A percentile compares a stretch with the other conserved stretches of the same genome.
Conservation (phyloP, 345 rosid genomes). For the Cardiospermum halicacabum region DNA sequence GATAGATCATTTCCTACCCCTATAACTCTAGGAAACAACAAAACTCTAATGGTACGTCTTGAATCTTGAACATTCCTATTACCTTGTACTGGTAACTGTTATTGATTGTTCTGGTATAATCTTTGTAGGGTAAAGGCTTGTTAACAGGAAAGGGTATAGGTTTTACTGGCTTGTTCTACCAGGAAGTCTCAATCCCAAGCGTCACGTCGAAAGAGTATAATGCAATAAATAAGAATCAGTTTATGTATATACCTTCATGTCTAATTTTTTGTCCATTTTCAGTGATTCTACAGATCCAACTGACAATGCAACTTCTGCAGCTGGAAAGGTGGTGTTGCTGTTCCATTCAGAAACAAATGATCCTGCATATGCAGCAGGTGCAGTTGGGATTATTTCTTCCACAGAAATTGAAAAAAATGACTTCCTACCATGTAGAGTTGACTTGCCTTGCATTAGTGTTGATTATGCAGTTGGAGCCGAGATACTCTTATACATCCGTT, state of each 20-base stretch:
- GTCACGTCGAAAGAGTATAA: slow-evolving; percentile 28
- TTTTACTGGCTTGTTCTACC: slow-evolving; percentile 39
- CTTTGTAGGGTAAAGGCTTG: slow-evolving; percentile 48
- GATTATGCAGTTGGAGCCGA: slow-evolving; percentile 29
- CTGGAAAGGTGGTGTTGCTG: slow-evolving; percentile 51
- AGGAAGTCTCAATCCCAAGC: slow-evolving; percentile 22
- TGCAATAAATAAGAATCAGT: background rate
- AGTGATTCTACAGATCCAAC: slow-evolving; percentile 32
- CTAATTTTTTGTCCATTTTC: slow-evolving; percentile 7
- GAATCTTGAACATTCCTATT: too few species aligned
- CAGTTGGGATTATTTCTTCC: slow-evolving; percentile 32
- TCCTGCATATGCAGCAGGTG: slow-evolving; percentile 26
- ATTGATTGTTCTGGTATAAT: background rate
- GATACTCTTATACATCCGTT: slow-evolving; percentile 30
- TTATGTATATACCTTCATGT: background rate
- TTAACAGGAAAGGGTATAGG: slow-evolving; percentile 35
- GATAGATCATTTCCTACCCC: slow-evolving; percentile 40
- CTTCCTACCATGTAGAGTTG: slow-evolving; percentile 22
- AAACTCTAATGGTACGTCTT: slow-evolving; percentile 16
- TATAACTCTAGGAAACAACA: slow-evolving; percentile 41
- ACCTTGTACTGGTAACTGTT: background rate
- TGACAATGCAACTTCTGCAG: slow-evolving; percentile 28
- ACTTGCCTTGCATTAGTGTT: slow-evolving; percentile 31
- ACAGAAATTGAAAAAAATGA: slow-evolving; percentile 23
- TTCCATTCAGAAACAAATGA: slow-evolving; percentile 41